Evolutionary conservation across 2,329 filamentous ascomycete species (phyloP).

Genomic region (Paradendryphiella salina): DNA sequence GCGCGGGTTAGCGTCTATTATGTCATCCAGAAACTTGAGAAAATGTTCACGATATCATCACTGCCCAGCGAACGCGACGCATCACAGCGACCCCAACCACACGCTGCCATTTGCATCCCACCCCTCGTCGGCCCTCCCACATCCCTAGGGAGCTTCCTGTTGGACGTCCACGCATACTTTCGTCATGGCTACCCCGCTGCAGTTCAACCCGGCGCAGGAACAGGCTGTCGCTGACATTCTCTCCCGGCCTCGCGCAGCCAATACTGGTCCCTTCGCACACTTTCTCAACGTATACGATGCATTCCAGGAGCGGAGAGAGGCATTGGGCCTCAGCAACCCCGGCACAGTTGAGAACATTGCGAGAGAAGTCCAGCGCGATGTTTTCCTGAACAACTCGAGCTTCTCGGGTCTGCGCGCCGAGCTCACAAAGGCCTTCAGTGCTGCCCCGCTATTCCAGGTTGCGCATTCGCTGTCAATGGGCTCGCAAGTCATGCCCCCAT

Average conservation of each 20-base stretch:
- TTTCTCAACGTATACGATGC: constrained; percentile 77
- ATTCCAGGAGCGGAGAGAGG: constrained; percentile 83
- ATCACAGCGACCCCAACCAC: constrained; percentile 16
- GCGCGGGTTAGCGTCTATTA: constrained; percentile 25
- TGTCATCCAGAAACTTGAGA: constrained; percentile 35
- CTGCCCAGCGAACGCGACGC: constrained; percentile 23
- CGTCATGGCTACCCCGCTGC: constrained; percentile 37
- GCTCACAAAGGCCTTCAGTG: constrained; percentile 93
- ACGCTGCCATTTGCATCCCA: constrained; percentile 26
- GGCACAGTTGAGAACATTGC: constrained; percentile 88
- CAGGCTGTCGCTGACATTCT: constrained; percentile 61
- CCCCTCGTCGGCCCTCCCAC: constrained; percentile 15
- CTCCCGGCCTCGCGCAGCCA: constrained; percentile 51
- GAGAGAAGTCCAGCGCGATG: constrained; percentile 93
- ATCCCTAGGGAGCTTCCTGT: constrained; percentile 10
- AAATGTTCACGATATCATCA: constrained; percentile 36
- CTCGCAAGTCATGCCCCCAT: constrained; percentile 84
- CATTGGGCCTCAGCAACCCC: constrained; percentile 87
- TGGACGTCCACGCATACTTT: constrained; percentile 10
- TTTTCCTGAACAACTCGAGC: constrained; percentile 94
- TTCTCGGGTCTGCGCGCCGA: constrained; percentile 96
- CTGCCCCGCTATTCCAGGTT: constrained; percentile 92
- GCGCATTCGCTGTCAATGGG: constrained; percentile 97
- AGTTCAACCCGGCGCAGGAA: constrained; percentile 41
- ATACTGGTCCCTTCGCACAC: constrained; percentile 73